phyloP scores from a whole-genome alignment of 2,329 filamentous ascomycete genomes.

The Teratosphaeria nubilosa region DNA sequence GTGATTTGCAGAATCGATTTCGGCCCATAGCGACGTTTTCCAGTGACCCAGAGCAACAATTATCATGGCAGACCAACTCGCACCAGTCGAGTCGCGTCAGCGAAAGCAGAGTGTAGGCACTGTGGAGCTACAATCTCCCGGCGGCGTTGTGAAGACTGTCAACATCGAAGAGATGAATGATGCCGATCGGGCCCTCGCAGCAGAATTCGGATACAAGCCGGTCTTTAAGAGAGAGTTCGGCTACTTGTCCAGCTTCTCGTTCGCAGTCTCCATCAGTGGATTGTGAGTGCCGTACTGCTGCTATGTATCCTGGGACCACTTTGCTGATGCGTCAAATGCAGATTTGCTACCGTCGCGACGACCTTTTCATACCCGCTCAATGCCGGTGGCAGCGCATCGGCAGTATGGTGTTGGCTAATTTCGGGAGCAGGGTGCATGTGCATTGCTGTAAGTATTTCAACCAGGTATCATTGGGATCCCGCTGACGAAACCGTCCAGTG shows the following conservation, averaged over 20 bases:
- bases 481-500: constrained; percentile 6
- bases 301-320: neutral
- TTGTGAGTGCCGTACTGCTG: constrained; percentile 33
- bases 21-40: neutral
- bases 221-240: constrained; percentile 52
- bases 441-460: constrained; percentile 29
- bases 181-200: constrained; percentile 18
- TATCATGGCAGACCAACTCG: constrained; percentile 7
- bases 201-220: constrained; percentile 23
- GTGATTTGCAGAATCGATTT: neutral
- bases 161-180: constrained; percentile 15
- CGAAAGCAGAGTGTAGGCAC: constrained; percentile 5
- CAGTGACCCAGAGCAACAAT: neutral
- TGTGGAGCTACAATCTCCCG: constrained; percentile 6
- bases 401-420: constrained; percentile 51
- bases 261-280: constrained; percentile 38
- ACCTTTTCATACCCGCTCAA: constrained; percentile 45
- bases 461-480: neutral
- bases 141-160: constrained; percentile 10
- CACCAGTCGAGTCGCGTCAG: constrained; percentile 2
- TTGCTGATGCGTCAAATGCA: neutral
- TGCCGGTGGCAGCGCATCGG: constrained; percentile 44
- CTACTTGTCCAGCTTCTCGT: constrained; percentile 50
- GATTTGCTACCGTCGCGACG: constrained; percentile 45
- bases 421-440: constrained; percentile 48